Evolutionary conservation across 2,329 filamentous ascomycete species (phyloP).

Genomic region (Neopestalotiopsis sp.): DNA sequence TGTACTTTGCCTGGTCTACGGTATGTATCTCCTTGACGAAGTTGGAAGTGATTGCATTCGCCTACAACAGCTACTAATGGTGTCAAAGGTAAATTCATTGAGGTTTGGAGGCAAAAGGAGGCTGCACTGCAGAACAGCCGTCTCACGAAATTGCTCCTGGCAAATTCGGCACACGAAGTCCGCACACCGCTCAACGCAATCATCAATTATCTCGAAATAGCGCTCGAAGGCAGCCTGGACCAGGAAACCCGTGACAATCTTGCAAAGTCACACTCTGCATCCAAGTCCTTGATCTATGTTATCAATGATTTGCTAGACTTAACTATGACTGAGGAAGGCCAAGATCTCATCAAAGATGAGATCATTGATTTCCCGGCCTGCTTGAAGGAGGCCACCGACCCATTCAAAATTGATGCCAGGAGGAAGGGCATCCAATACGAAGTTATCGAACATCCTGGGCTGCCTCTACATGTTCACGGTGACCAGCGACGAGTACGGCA

Average conservation of each 20-base stretch:
- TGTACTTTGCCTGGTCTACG: slow-evolving; percentile 86
- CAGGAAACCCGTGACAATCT: slow-evolving; percentile 85
- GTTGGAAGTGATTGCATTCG: background rate
- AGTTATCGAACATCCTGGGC: slow-evolving; percentile 67
- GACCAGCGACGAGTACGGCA: slow-evolving; percentile 83
- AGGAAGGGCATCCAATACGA: slow-evolving; percentile 77
- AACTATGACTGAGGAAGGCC: slow-evolving; percentile 86
- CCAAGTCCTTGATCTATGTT: slow-evolving; percentile 90
- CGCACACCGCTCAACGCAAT: slow-evolving; percentile 91
- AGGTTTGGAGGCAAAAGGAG: slow-evolving; percentile 92
- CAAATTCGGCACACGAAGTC: slow-evolving; percentile 91
- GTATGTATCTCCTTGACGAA: slow-evolving; percentile 48
- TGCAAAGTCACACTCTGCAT: slow-evolving; percentile 84
- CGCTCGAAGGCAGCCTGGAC: slow-evolving; percentile 80
- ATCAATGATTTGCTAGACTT: slow-evolving; percentile 91
- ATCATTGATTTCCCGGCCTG: slow-evolving; percentile 74
- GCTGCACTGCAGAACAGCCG: slow-evolving; percentile 81
- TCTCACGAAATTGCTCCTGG: slow-evolving; percentile 76
- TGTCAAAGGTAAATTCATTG: slow-evolving; percentile 72
- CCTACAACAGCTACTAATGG: background rate
- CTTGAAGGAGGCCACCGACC: slow-evolving; percentile 76
- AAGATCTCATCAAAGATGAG: slow-evolving; percentile 79
- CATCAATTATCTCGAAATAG: slow-evolving; percentile 93
- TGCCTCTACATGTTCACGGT: slow-evolving; percentile 76
- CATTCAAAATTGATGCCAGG: slow-evolving; percentile 75